phyloP scores from a whole-genome alignment of 805 yeast species.

The Candida gorgasii region DNA sequence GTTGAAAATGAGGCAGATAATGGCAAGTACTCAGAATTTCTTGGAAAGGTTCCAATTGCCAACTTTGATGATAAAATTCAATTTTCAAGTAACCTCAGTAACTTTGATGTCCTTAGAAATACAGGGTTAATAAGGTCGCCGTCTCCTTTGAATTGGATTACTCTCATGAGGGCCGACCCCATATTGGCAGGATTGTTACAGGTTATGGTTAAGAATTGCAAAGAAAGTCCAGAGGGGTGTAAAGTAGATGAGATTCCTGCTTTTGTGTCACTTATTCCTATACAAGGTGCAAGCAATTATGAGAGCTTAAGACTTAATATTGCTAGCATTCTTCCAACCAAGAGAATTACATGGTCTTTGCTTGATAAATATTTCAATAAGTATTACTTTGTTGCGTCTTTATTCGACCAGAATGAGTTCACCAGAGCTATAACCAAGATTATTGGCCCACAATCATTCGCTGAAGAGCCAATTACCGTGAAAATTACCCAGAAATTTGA shows the following conservation, averaged over 20 bases:
- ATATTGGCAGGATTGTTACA: neutral
- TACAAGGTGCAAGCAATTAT: too few species aligned
- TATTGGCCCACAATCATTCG: constrained; percentile 37
- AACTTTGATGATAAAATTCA: constrained; percentile 3
- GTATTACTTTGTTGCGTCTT: constrained; percentile 63
- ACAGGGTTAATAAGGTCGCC: constrained; percentile 5
- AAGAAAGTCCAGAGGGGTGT: too few species aligned
- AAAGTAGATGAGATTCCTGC: too few species aligned
- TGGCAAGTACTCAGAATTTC: neutral
- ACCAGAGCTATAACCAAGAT: constrained; percentile 43
- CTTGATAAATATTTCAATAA: constrained; percentile 58
- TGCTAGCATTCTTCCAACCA: constrained; percentile 47
- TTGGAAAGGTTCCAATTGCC: constrained; percentile 12
- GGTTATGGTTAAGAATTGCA: too few species aligned
- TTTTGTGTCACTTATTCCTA: too few species aligned
- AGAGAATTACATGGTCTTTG: constrained; percentile 53
- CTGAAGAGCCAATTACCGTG: constrained; percentile 21
- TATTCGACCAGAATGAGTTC: constrained; percentile 58
- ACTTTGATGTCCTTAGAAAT: neutral
- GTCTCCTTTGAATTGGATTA: constrained; percentile 10
- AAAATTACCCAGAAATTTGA: constrained; percentile 32
- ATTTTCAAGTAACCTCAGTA: neutral
- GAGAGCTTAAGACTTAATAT: too few species aligned
- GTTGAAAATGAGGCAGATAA: neutral
- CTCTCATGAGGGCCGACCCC: constrained; percentile 7